Percentiles rank a stretch among this genome's conserved stretches.
phyloP scores from a whole-genome alignment of 1,139 yeast genomes.

The Debaryomycetaceae sp. region DNA sequence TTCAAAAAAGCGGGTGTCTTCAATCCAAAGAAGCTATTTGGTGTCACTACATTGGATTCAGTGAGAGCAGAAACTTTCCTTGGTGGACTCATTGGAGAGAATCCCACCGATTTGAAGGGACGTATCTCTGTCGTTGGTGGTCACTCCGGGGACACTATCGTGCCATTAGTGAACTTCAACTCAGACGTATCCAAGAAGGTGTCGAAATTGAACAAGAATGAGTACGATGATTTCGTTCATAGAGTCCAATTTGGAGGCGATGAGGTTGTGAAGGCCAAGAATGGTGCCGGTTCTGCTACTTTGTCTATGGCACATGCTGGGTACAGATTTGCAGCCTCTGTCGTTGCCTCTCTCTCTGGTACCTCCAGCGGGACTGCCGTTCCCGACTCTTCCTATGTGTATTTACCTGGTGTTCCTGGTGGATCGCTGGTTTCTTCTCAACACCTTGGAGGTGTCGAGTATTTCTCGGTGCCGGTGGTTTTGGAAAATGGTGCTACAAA shows the following conservation, averaged over 20 bases:
- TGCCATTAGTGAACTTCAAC: conserved; percentile 46
- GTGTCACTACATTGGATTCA: conserved; percentile 69
- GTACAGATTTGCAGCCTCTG: conserved; percentile 56
- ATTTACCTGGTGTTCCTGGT: conserved; percentile 53
- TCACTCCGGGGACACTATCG: conserved; percentile 74
- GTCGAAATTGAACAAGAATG: conserved; percentile 21
- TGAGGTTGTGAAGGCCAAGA: conserved; percentile 74
- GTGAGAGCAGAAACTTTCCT: conserved; percentile 69
- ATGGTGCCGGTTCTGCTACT: conserved; percentile 77
- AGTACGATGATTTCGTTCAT: conserved; percentile 46
- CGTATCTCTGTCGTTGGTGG: conserved; percentile 68
- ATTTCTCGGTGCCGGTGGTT: conserved; percentile 60
- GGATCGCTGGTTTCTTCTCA: conserved; percentile 44
- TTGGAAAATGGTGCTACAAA: conserved; percentile 49
- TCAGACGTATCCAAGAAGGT: conserved; percentile 26
- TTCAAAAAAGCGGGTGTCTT: conserved; percentile 59
- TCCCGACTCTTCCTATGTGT: conserved; percentile 60
- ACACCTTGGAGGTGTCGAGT: conserved; percentile 42
- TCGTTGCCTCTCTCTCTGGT: conserved; percentile 43
- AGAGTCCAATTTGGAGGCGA: conserved; percentile 78
- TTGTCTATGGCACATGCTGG: conserved; percentile 79
- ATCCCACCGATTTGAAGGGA: conserved; percentile 40
- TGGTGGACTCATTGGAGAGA: conserved; percentile 36
- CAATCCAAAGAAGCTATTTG: conserved; percentile 63
- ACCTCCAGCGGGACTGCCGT: conserved; percentile 14